Percentiles rank a stretch among this genome's conserved stretches.
Evolutionary conservation across 805 yeast species (phyloP).

Genomic region (Jamesozyma gamospora): DNA sequence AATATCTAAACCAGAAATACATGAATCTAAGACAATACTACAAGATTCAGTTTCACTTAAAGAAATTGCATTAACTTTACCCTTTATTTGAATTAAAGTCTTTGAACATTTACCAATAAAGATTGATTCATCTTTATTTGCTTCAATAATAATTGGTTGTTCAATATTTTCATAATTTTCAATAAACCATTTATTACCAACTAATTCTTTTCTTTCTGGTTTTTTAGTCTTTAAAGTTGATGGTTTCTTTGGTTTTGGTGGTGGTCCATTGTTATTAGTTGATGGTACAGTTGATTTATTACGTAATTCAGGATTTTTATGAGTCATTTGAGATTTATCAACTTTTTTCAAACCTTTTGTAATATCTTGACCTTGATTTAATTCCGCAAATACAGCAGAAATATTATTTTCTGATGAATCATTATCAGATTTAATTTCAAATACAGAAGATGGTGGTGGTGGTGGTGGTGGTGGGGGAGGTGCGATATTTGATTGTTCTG

Average conservation of each 20-base stretch:
- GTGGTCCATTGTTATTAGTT: slow-evolving; percentile 34
- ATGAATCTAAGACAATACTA: slow-evolving; percentile 73
- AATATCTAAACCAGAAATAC: slow-evolving; percentile 80
- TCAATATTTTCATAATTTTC: slow-evolving; percentile 61
- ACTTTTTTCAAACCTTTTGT: slow-evolving; percentile 85
- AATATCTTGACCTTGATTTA: slow-evolving; percentile 75
- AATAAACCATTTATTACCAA: slow-evolving; percentile 82
- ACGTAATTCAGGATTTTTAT: slow-evolving; percentile 79
- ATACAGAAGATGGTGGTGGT: slow-evolving; percentile 73
- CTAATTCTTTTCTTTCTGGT: slow-evolving; percentile 59
- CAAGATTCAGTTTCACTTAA: slow-evolving; percentile 60
- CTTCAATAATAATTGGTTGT: slow-evolving; percentile 55
- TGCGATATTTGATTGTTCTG: slow-evolving; percentile 28
- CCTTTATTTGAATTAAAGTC: slow-evolving; percentile 70
- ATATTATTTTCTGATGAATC: slow-evolving; percentile 43
- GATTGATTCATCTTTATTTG: slow-evolving; percentile 77
- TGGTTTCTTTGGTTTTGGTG: slow-evolving; percentile 81
- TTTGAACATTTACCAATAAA: slow-evolving; percentile 76
- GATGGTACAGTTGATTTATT: slow-evolving; percentile 41
- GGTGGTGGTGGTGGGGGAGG: slow-evolving; percentile 80
- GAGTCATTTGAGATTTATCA: slow-evolving; percentile 88
- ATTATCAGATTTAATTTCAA: slow-evolving; percentile 31
- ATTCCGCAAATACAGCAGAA: slow-evolving; percentile 83
- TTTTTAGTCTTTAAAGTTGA: slow-evolving; percentile 41
- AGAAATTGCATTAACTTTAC: slow-evolving; percentile 85